These are phyloP conservation scores for Annulohypoxylon moriforme DNA, from an alignment of 495 filamentous ascomycete species.

Conservation along the genomic window DNA sequence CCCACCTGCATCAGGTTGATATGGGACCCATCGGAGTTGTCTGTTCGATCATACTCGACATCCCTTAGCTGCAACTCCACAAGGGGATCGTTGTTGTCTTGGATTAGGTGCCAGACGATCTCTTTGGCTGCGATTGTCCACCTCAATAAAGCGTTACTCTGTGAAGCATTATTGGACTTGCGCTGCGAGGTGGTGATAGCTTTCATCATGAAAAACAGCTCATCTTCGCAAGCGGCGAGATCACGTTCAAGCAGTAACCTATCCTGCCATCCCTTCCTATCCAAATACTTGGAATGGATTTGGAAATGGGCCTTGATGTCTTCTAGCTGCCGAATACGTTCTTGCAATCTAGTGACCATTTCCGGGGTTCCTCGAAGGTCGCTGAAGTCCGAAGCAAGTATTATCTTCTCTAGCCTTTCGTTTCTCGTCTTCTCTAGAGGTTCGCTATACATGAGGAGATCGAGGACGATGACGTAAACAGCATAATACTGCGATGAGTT, in stretches of 20 bases:
- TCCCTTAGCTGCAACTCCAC: conserved; percentile 92
- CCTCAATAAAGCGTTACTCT: conserved; percentile 80
- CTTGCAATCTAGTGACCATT: conserved; percentile 90
- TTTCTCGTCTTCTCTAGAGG: conserved; percentile 94
- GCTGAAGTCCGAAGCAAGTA: conserved; percentile 99
- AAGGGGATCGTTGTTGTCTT: conserved; percentile 85
- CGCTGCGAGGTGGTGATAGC: conserved; percentile 96
- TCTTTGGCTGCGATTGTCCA: conserved; percentile 92
- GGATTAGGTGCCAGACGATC: conserved; percentile 96
- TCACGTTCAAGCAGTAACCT: conserved; percentile 87
- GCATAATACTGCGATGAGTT: conserved; percentile 97
- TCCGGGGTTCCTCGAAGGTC: conserved; percentile 93
- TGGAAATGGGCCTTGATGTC: conserved; percentile 98
- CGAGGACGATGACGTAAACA: conserved; percentile 95
- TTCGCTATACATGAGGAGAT: conserved; percentile 93
- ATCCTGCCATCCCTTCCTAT: conserved; percentile 92
- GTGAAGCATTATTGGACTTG: conserved; percentile 76
- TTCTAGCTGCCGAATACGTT: conserved; percentile 90
- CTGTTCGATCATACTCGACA: conserved; percentile 90
- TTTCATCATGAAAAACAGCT: conserved; percentile 99
- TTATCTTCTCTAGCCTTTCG: conserved; percentile 96
- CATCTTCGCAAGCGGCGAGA: conserved; percentile 89
- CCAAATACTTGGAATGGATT: conserved; percentile 86
- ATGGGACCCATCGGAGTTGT: conserved; percentile 96
- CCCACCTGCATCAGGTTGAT: conserved; percentile 90